A percentile compares a stretch with the other conserved stretches of the same genome.
Conservation (phyloP, 495 filamentous ascomycete species). For the Elasticomyces elasticus region DNA sequence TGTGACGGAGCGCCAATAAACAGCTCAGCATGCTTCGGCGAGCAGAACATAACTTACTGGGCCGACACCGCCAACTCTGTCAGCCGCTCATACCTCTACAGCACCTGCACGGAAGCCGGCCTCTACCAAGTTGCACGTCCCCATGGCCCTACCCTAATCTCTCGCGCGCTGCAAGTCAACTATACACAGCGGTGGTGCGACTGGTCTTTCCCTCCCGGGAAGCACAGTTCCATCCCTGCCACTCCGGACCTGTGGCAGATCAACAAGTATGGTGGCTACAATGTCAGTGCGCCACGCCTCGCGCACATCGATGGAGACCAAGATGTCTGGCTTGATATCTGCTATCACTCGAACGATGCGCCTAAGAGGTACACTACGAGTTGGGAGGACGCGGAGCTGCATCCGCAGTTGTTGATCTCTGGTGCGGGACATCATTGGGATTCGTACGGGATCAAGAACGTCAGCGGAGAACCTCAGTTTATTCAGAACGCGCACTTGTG, state of each 20-base stretch:
- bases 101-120: slow-evolving; percentile 38
- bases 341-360: slow-evolving; percentile 28
- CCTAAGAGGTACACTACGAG: slow-evolving; percentile 21
- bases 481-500: slow-evolving; percentile 42
- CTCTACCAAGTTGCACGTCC: slow-evolving; percentile 34
- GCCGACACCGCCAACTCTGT: slow-evolving; percentile 20
- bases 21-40: slow-evolving; percentile 37
- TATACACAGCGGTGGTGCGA: slow-evolving; percentile 45
- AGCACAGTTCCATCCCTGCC: slow-evolving; percentile 36
- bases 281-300: slow-evolving; percentile 36
- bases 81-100: slow-evolving; percentile 39
- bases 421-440: slow-evolving; percentile 45
- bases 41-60: slow-evolving; percentile 35
- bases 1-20: slow-evolving; percentile 36
- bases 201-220: slow-evolving; percentile 39
- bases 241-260: slow-evolving; percentile 32
- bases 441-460: slow-evolving; percentile 36
- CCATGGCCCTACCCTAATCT: slow-evolving; percentile 35
- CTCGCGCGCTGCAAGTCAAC: slow-evolving; percentile 34
- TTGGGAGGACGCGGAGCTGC: slow-evolving; percentile 25
- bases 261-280: slow-evolving; percentile 38
- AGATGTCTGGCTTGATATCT: slow-evolving; percentile 9
- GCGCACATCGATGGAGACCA: slow-evolving; percentile 39
- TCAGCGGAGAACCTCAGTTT: slow-evolving; percentile 40
- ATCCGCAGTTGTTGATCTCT: slow-evolving; percentile 37